Conservation (phyloP, 129 eudicot species). For the Centella asiatica region DNA sequence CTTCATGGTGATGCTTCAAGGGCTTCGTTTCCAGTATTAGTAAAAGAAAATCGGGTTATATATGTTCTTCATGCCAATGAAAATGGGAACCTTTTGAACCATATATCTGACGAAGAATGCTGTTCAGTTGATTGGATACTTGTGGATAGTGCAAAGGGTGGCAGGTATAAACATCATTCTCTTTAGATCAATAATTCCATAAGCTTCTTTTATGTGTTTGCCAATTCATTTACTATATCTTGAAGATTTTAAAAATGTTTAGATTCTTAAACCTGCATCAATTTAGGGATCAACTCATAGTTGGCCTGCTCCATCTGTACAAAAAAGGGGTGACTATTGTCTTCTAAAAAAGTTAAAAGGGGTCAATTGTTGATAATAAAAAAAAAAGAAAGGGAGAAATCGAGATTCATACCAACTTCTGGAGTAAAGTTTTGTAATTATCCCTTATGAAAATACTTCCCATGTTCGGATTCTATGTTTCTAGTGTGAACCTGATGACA, state of each 20-base stretch:
- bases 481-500: no score
- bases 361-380: no score
- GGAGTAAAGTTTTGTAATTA: no score
- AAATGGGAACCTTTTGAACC: conserved; percentile 64
- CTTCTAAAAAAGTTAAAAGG: no score
- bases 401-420: no score
- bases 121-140: conserved; percentile 84
- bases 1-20: conserved; percentile 91
- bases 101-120: conserved; percentile 66
- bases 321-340: neutral
- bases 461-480: no score
- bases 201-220: neutral
- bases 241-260: conserved; percentile 1
- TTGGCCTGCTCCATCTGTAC: neutral
- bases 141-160: conserved; percentile 91
- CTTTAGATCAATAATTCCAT: neutral
- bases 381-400: no score
- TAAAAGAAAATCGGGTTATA: conserved; percentile 40
- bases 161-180: conserved; percentile 45
- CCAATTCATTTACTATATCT: neutral
- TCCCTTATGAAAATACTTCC: no score
- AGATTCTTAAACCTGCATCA: neutral
- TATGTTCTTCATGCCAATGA: conserved; percentile 85
- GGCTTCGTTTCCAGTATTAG: conserved; percentile 48
- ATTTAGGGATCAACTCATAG: neutral